Percentiles rank a stretch among this genome's conserved stretches.
Conservation (phyloP, 768 basidiomycete genomes). For the Suillus weaverae region DNA sequence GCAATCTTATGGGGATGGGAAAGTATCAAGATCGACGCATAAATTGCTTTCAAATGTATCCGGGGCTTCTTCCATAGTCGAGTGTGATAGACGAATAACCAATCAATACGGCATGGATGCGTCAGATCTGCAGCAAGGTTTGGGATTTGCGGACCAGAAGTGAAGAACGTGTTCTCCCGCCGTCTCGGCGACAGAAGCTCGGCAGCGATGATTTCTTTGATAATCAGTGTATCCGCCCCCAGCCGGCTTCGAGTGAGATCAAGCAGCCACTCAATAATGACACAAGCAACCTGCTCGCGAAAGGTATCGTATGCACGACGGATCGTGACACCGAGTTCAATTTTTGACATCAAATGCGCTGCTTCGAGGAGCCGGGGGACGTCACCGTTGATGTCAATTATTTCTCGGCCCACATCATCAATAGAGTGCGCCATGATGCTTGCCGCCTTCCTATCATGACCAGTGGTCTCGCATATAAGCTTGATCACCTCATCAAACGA, state of each 20-base stretch:
- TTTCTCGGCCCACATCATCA: constrained; percentile 79
- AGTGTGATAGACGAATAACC: constrained; percentile 78
- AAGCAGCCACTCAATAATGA: constrained; percentile 84
- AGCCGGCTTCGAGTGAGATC: constrained; percentile 76
- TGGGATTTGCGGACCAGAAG: constrained; percentile 35
- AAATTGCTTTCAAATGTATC: constrained; percentile 78
- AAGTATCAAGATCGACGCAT: constrained; percentile 70
- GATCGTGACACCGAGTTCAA: constrained; percentile 90
- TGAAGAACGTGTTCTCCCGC: constrained; percentile 48
- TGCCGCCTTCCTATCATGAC: constrained; percentile 57
- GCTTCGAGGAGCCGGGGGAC: constrained; percentile 64
- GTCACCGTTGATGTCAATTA: constrained; percentile 71
- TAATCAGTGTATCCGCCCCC: constrained; percentile 61
- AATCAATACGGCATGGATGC: constrained; percentile 66
- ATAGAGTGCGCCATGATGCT: constrained; percentile 54
- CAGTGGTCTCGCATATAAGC: constrained; percentile 58
- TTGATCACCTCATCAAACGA: constrained; percentile 85
- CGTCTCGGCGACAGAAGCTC: constrained; percentile 66
- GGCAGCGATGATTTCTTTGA: constrained; percentile 71
- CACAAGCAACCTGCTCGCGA: constrained; percentile 78
- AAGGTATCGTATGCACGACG: constrained; percentile 86
- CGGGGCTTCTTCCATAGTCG: constrained; percentile 85
- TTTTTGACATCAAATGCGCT: constrained; percentile 76
- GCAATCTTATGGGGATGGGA: constrained; percentile 74
- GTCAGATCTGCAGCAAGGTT: constrained; percentile 42